Conservation (phyloP, 2,329 filamentous ascomycete species). For the Botryotinia calthae region DNA sequence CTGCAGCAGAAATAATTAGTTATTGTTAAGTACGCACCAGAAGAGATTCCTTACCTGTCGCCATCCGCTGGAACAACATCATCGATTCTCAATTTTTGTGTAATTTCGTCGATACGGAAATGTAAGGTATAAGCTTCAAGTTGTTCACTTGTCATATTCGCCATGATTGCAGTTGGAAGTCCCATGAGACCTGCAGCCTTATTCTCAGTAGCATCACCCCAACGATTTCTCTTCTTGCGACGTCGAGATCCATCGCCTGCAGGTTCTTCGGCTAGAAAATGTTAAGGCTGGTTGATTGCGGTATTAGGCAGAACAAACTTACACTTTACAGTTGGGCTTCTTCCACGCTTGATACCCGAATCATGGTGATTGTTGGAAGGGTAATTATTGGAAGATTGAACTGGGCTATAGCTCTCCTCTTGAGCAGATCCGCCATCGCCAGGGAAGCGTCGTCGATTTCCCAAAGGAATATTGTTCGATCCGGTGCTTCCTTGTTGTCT, state of each 20-base stretch:
- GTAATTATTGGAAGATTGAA: constrained; percentile 26
- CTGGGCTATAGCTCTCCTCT: constrained; percentile 34
- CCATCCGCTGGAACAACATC: constrained; percentile 97
- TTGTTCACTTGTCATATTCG: constrained; percentile 98
- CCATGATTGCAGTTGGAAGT: constrained; percentile 90
- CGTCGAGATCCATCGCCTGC: constrained; percentile 71
- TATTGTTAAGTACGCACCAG: constrained; percentile 1
- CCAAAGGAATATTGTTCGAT: constrained; percentile 96
- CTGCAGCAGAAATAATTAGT: constrained; percentile 47
- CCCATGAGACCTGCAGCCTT: constrained; percentile 98
- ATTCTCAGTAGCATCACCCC: constrained; percentile 96
- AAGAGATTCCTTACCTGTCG: constrained; percentile 67
- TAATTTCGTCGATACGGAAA: constrained; percentile 97
- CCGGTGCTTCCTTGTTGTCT: constrained; percentile 84
- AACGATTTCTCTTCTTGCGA: constrained; percentile 97
- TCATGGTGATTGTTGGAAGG: constrained; percentile 28
- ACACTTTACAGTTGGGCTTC: constrained; percentile 78
- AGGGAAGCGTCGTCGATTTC: constrained; percentile 76
- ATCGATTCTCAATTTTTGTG: constrained; percentile 97
- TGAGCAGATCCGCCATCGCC: constrained; percentile 50
- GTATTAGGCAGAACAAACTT: constrained; percentile 39
- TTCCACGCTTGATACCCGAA: constrained; percentile 71
- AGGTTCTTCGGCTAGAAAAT: constrained; percentile 34
- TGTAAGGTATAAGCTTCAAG: constrained; percentile 96
- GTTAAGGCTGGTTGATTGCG: constrained; percentile 23